These are phyloP conservation scores for Rheum nobile DNA, from an alignment of 148 eudicot species.

Conservation along the genomic window DNA sequence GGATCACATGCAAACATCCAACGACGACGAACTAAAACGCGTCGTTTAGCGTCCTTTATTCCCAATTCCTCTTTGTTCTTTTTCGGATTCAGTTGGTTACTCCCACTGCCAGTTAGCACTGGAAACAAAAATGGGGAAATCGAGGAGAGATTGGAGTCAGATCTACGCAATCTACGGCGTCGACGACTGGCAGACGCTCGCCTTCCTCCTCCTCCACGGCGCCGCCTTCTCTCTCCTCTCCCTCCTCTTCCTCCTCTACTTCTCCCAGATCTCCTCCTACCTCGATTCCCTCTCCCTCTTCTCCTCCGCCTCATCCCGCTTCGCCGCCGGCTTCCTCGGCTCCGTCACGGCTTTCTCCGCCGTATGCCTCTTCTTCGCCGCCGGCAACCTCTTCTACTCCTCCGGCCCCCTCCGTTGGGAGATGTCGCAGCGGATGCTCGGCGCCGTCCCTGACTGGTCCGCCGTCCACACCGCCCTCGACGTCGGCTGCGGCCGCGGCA, in stretches of 20 bases:
- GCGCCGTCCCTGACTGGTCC: slow-evolving; percentile 61
- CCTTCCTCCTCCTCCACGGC: slow-evolving; percentile 48
- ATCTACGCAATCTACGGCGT: slow-evolving; percentile 87
- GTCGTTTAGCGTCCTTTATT: too few species aligned
- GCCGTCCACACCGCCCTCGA: slow-evolving; percentile 65
- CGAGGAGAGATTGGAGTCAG: slow-evolving; percentile 75
- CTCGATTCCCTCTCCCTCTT: too few species aligned
- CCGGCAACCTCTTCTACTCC: slow-evolving; percentile 69
- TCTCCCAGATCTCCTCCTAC: slow-evolving; percentile 18
- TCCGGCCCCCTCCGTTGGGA: slow-evolving; percentile 71
- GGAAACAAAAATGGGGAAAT: slow-evolving; percentile 22
- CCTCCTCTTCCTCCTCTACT: slow-evolving; percentile 38
- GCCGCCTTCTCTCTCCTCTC: slow-evolving; percentile 22
- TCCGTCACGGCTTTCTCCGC: slow-evolving; percentile 68
- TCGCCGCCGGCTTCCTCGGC: slow-evolving; percentile 62
- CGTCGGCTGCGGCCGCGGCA: slow-evolving; percentile 87
- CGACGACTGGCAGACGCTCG: slow-evolving; percentile 63
- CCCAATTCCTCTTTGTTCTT: too few species aligned
- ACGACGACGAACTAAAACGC: too few species aligned
- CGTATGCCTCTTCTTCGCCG: slow-evolving; percentile 54
- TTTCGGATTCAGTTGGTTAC: too few species aligned
- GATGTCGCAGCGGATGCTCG: slow-evolving; percentile 69
- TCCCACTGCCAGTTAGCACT: too few species aligned
- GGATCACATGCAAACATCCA: too few species aligned
- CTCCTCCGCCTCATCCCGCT: too few species aligned